Evolutionary conservation across 2,329 filamentous ascomycete species (phyloP).

Genomic region (Diaporthe helianthi): DNA sequence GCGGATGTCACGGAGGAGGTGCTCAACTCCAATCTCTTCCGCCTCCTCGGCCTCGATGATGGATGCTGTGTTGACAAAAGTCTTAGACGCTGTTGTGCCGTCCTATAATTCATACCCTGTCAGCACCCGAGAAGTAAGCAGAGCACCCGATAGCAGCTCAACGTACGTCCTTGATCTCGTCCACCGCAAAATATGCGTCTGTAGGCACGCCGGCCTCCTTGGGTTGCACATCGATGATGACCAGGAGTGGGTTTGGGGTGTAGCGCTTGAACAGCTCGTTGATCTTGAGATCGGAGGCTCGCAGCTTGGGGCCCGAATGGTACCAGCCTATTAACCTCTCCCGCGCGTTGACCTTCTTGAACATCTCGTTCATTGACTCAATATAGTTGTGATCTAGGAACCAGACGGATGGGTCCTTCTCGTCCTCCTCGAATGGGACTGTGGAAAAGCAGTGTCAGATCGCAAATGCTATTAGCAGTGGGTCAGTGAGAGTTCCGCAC

Average conservation of each 20-base stretch:
- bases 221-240: slow-evolving; percentile 98
- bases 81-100: slow-evolving; percentile 94
- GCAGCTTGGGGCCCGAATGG: slow-evolving; percentile 95
- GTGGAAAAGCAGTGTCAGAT: slow-evolving; percentile 32
- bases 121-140: slow-evolving; percentile 9
- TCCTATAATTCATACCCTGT: slow-evolving; percentile 67
- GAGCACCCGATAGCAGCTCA: background rate
- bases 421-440: slow-evolving; percentile 92
- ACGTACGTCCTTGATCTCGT: slow-evolving; percentile 98
- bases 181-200: slow-evolving; percentile 98
- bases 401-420: slow-evolving; percentile 98
- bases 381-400: slow-evolving; percentile 99
- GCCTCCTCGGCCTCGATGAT: slow-evolving; percentile 99
- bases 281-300: slow-evolving; percentile 96
- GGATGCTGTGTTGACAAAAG: slow-evolving; percentile 97
- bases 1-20: slow-evolving; percentile 95
- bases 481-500: slow-evolving; percentile 39
- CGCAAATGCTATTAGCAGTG: background rate
- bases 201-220: slow-evolving; percentile 98
- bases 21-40: slow-evolving; percentile 98
- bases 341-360: slow-evolving; percentile 99
- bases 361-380: slow-evolving; percentile 99
- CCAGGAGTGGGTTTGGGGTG: slow-evolving; percentile 92
- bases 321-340: slow-evolving; percentile 99
- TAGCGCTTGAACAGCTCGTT: slow-evolving; percentile 99